Evolutionary conservation across 139 green algal species (phyloP).

Genomic region (Mychonastes homosphaera): DNA sequence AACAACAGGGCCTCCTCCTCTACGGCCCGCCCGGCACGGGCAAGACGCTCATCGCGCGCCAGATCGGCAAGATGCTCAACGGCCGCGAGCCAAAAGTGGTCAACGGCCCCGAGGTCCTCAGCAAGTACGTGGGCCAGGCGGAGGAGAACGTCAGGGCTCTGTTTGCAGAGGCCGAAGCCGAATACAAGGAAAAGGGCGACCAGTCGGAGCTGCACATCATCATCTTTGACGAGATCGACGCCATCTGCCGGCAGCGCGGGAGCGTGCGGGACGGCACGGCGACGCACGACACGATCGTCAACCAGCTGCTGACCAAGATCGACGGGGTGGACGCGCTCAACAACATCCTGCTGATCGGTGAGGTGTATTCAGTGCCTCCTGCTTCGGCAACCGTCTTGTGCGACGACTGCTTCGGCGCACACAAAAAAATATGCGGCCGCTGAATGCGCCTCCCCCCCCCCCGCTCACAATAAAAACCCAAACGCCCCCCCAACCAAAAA

Average conservation of each 20-base stretch:
- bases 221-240: constrained; percentile 99
- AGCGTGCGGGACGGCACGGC: constrained; percentile 64
- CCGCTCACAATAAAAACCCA: too few relatives aligned
- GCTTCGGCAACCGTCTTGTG: too few relatives aligned
- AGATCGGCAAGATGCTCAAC: constrained; percentile 99
- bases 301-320: constrained; percentile 99
- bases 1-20: constrained; percentile 44
- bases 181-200: constrained; percentile 49
- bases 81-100: constrained; percentile 91
- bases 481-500: too few relatives aligned
- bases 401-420: too few relatives aligned
- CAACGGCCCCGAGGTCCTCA: constrained; percentile 57
- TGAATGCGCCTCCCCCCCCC: too few relatives aligned
- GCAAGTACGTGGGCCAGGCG: constrained; percentile 87
- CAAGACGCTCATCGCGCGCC: constrained; percentile 97
- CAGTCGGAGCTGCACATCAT: constrained; percentile 91
- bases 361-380: not conserved
- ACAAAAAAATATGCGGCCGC: too few relatives aligned
- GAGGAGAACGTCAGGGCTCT: constrained; percentile 97
- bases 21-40: constrained; percentile 66
- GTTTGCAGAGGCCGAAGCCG: constrained; percentile 89
- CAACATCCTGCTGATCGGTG: constrained; percentile 98
- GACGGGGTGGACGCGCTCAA: constrained; percentile 98
- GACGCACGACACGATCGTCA: constrained; percentile 95
- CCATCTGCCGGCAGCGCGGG: constrained; percentile 92